Evolutionary conservation across 192 early-diverging fungal genomes (phyloP).

Genomic region (Rhizoclosmatium sp.): DNA sequence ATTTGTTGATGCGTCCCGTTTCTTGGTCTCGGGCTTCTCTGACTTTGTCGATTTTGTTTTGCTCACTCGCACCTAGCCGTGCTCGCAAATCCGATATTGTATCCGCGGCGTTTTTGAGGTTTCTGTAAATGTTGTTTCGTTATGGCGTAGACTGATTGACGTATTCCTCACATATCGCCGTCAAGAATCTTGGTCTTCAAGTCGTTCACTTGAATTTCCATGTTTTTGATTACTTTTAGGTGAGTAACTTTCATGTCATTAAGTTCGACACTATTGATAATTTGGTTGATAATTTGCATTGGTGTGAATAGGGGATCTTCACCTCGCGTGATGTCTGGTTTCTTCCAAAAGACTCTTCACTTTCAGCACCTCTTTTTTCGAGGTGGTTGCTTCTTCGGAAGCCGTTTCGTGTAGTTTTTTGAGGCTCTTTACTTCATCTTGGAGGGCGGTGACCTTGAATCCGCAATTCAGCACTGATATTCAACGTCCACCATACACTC

Average conservation of each 20-base stretch:
- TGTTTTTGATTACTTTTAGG: slow-evolving; percentile 28
- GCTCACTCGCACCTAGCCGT: slow-evolving; percentile 20
- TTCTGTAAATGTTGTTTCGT: slow-evolving; percentile 14
- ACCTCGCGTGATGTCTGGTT: slow-evolving; percentile 32
- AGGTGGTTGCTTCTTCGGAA: slow-evolving; percentile 25
- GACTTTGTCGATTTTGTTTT: slow-evolving; percentile 26
- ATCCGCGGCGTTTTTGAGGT: slow-evolving; percentile 22
- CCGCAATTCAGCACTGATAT: not conserved
- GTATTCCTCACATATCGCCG: slow-evolving; percentile 12
- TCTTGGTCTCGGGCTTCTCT: slow-evolving; percentile 37
- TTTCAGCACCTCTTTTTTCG: slow-evolving; percentile 40
- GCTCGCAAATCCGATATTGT: slow-evolving; percentile 21
- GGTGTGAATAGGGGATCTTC: not conserved
- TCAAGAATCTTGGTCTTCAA: slow-evolving; percentile 41
- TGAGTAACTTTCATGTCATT: slow-evolving; percentile 22
- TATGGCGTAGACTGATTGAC: not conserved
- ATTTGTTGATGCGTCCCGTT: slow-evolving; percentile 22
- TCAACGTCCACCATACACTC: not conserved
- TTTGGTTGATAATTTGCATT: slow-evolving; percentile 4
- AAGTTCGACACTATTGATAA: slow-evolving; percentile 32
- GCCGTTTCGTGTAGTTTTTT: slow-evolving; percentile 32
- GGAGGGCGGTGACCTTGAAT: slow-evolving; percentile 21
- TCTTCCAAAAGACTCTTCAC: slow-evolving; percentile 38
- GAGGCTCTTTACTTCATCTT: slow-evolving; percentile 30
- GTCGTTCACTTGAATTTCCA: slow-evolving; percentile 30